These are phyloP conservation scores for Fusarium poae DNA, from an alignment of 2,329 filamentous ascomycete species.

Conservation along the genomic window DNA sequence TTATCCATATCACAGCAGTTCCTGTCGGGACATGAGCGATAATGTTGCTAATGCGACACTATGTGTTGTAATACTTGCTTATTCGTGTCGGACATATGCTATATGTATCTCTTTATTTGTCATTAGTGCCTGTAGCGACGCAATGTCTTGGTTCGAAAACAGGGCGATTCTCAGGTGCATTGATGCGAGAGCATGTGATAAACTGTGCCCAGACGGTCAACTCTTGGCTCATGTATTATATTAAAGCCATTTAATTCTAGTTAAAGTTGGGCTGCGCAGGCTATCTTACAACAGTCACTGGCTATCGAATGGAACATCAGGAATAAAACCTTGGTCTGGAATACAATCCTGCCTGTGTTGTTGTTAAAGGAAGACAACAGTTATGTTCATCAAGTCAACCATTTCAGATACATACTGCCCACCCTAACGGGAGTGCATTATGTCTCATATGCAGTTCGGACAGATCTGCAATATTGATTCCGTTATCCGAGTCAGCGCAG, in stretches of 20 bases:
- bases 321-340: not conserved
- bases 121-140: not conserved
- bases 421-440: not conserved
- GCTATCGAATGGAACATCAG: not conserved
- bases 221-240: not conserved
- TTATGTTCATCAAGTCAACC: not conserved
- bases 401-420: not conserved
- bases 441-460: slow-evolving; percentile 10
- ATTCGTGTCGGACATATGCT: not conserved
- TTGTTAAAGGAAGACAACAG: not conserved
- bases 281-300: not conserved
- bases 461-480: slow-evolving; percentile 4
- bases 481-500: slow-evolving; percentile 12
- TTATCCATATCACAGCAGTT: slow-evolving; percentile 25
- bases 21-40: slow-evolving; percentile 19
- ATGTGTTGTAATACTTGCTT: slow-evolving; percentile 9
- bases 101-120: not conserved
- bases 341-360: not conserved
- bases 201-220: not conserved
- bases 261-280: not conserved
- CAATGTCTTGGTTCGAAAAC: not conserved
- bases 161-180: slow-evolving; percentile 17
- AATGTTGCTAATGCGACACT: slow-evolving; percentile 10
- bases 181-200: slow-evolving; percentile 36
- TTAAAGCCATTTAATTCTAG: not conserved